Evolutionary conservation across 2,329 filamentous ascomycete genomes (phyloP), one percentile per base, ranked within the genome.

Genomic region (Colletotrichum scovillei): DNA sequence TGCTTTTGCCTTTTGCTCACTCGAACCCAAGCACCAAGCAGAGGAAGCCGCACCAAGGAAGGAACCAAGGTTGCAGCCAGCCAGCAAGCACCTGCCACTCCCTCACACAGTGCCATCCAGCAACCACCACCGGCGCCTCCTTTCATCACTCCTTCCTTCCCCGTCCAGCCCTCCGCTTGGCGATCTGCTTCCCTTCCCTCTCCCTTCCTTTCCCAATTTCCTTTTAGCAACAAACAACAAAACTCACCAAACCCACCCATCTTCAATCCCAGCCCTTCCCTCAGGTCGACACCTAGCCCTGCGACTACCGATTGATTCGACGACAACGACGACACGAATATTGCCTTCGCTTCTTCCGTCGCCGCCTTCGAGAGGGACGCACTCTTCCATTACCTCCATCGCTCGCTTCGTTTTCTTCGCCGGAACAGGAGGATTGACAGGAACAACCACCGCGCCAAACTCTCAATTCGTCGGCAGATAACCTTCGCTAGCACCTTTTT

Each of bases 301-400:
- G 42, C 42, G 42, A 49, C 42, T 22, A 53, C 56, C 69, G 49
- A 60, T 32, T 60, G 63, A 69, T n/a, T 49, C 28, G 11, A 63
- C 59, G 14, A 26, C 24, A 64, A 68, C 69, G 46, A 72, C 69
- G 28, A 67, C 57, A 72, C 69, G 64, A 63, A 26, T 22, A 60
- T 52, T 53, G 32, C 11, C 26, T 63, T 67, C 28, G 59, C 65
- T 42, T 49, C 42, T 49, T 22, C 42, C 19, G 19, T 38, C 63
- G 67, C 57, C 69, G 65, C 58, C 69, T 63, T 63, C 58, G 65
- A 69, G 65, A 72, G 69, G 69, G 65, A 72, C 69, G 49, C 64
- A 24, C 24, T 26, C 46, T 24, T 52, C 49, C 57, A 66, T 42
- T 49, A 52, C 6, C 67, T 70, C 60, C 53, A 66, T 56, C 67